These are phyloP conservation scores for Tulasnella sp. DNA, from an alignment of 768 basidiomycete genomes.

Conservation along the genomic window DNA sequence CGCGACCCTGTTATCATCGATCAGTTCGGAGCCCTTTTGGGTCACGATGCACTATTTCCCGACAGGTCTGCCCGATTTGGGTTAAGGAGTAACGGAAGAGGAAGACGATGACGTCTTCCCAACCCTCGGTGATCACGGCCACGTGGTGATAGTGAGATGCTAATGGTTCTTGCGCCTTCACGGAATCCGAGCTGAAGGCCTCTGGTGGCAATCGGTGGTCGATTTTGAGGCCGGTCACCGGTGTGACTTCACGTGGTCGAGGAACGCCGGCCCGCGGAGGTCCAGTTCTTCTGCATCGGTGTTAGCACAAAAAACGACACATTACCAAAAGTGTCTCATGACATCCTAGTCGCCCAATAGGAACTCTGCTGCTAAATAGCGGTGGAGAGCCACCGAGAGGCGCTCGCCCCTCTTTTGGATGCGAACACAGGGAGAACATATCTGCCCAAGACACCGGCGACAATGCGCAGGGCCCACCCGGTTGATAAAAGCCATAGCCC, in stretches of 20 bases:
- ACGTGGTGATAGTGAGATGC: background rate
- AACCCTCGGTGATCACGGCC: background rate
- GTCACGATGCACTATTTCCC: background rate
- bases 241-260: background rate
- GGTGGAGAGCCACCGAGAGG: background rate
- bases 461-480: background rate
- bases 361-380: background rate
- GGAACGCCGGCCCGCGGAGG: background rate
- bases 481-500: background rate
- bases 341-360: background rate
- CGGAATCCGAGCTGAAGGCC: background rate
- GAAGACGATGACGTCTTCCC: background rate
- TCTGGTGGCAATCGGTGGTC: constrained; percentile 5
- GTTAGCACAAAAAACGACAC: background rate
- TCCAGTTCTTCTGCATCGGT: background rate
- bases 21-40: background rate
- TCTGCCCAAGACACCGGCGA: background rate
- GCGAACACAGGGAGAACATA: background rate
- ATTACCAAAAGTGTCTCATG: background rate
- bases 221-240: background rate
- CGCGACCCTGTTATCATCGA: background rate
- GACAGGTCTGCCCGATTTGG: constrained; percentile 2
- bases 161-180: background rate
- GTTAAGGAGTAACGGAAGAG: constrained; percentile 7
- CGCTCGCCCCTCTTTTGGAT: background rate